A percentile compares a stretch with the other conserved stretches of the same genome.
Conservation (phyloP, 169 alveolate species). For the Plasmodium vivax region DNA sequence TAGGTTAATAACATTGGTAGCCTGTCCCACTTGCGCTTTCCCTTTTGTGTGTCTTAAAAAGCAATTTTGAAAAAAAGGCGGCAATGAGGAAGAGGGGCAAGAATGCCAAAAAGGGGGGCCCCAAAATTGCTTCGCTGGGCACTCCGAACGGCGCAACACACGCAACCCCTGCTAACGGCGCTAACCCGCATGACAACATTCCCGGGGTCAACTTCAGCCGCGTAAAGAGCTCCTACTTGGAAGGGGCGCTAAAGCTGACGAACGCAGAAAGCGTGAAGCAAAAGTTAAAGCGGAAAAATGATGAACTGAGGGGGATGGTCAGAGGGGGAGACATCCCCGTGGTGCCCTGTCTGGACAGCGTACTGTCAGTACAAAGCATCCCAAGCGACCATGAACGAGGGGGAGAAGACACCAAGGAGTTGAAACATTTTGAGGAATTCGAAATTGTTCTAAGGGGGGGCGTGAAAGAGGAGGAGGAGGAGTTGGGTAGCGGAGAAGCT, state of each 20-base stretch:
- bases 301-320: background rate
- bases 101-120: background rate
- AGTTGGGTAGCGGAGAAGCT: background rate
- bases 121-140: background rate
- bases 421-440: background rate
- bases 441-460: conserved; percentile 17
- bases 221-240: conserved; percentile 53
- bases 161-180: background rate
- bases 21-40: background rate
- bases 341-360: background rate
- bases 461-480: background rate
- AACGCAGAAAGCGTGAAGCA: background rate
- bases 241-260: conserved; percentile 25
- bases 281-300: conserved; percentile 1
- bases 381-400: background rate
- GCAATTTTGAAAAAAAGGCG: background rate
- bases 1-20: background rate
- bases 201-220: conserved; percentile 3
- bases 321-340: background rate
- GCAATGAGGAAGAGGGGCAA: background rate
- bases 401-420: background rate
- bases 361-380: background rate
- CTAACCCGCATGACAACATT: background rate
- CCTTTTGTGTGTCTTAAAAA: background rate
- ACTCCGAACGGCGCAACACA: background rate